Base-by-base conservation (phyloP, 1,139 yeast genomes). In the Geotrichum reessii region DNA sequence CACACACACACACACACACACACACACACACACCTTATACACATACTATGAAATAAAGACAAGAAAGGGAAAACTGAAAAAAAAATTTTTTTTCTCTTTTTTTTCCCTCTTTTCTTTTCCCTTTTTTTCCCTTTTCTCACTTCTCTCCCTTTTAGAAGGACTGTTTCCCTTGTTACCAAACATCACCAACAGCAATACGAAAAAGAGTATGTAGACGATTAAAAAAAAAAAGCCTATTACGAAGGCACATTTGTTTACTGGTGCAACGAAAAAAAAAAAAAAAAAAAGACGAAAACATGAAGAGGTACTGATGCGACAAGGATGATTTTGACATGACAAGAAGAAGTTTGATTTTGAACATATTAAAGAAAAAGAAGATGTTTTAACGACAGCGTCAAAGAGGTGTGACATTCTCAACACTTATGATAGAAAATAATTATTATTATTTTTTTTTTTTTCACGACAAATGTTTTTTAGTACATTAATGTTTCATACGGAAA, bases 191-290 rank as follows among this genome's bases (percentile, higher is more conserved):
- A 47, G 50, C 57, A 53, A 53, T 50, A 40, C 49, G 52, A 40
- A 52, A 57, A 57, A 57, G 59, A 57, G 59, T 57, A 57, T 53
- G 59, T 57, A 57, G 19, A 37, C 42, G 42, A 37, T 37, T 14
- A 2, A n/a, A 37, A 37, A 37, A 31, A 31, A 8, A 8, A 4
- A 37, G 17, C 28, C 28, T 25, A 7, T 7, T 25, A 25, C 28
- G 28, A 7, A 7, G 28, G 28, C 42, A 14, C n/a, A n/a, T 31
- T 14, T 6, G 14, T 12, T 37, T 37, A 37, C 42, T 37, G 42
- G 42, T 37, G 17, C 42, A 14, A 37, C n/a, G 42, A 12, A 7
- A 14, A 14, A 12, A 14, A 25, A 25, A 4, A 25, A 25, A 25
- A 25, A 14, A 14, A 12, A 37, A 37, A n/a, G n/a, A 37, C 42